Evolutionary conservation across 495 filamentous ascomycete species (phyloP), one percentile per base, ranked within the genome.

Genomic region (Xylaria cubensis): DNA sequence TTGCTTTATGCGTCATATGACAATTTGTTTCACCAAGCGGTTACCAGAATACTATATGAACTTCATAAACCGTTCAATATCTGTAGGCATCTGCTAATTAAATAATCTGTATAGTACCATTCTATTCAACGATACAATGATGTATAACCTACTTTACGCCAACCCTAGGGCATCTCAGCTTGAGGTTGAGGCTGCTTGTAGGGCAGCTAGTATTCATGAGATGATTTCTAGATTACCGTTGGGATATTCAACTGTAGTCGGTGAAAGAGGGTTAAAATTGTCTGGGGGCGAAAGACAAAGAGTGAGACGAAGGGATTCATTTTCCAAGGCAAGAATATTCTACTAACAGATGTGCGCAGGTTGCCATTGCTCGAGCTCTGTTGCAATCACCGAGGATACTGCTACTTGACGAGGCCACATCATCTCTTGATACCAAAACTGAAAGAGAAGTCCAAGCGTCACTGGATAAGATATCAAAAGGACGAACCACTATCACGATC

Each of bases 111-210:
- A 17, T 58, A 58, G 53, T 7, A 44, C 61, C 3, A 64, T 64
- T 36, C 26, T 48, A 13, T 50, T 50, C 8, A 65, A 65, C 41
- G 93, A 95, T 78, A 90, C 90, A 0, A 74, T 95, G 62, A 95
- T 95, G 93, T 80, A 95, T 80, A 95, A 95, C 75, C 79, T 95
- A 63, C 93, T 90, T 79, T 95, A 95, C 78, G 92, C 93, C 36
- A 92, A 92, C 73, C 91, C 89, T 42, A 72, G 84, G 39, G 92
- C 90, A 21, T 89, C 90, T 1, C 88, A 95, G 69, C 91, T 93
- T 76, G 86, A 93, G 46, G 90, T 95, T 5, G 92, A 86, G 73
- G 88, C 86, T 34, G 93, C 93, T 5, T 95, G 93, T 76, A 84
- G 89, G 34, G 92, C 92, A 1, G 93, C 93, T 24, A 92, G 89